These are phyloP conservation scores for Verticillium tricorpus DNA, from an alignment of 2,329 filamentous ascomycete genomes.

Conservation along the genomic window DNA sequence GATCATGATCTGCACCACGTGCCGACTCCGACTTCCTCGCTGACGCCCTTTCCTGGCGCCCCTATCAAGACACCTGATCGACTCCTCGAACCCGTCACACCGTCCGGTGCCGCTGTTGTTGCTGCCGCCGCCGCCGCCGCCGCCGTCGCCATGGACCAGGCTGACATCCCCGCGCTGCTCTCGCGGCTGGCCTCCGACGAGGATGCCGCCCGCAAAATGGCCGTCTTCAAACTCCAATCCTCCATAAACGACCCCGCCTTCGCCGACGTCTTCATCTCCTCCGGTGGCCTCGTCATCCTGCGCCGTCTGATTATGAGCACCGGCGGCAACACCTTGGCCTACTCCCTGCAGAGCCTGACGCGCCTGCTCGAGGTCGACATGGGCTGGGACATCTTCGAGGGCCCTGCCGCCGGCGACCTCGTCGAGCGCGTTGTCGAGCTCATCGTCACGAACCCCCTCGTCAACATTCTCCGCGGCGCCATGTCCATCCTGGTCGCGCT, in stretches of 20 bases:
- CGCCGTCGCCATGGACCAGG: slow-evolving; percentile 52
- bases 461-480: slow-evolving; percentile 93
- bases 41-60: slow-evolving; percentile 6
- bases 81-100: background rate
- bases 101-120: background rate
- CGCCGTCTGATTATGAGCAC: slow-evolving; percentile 79
- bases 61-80: background rate
- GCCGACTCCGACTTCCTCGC: slow-evolving; percentile 2
- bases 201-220: slow-evolving; percentile 96
- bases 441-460: slow-evolving; percentile 89
- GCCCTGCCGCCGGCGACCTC: slow-evolving; percentile 57
- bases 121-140: background rate
- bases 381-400: slow-evolving; percentile 87
- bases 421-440: slow-evolving; percentile 80
- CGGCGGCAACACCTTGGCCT: slow-evolving; percentile 90
- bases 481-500: slow-evolving; percentile 96
- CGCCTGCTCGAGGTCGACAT: slow-evolving; percentile 92
- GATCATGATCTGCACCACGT: background rate
- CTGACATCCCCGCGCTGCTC: slow-evolving; percentile 61
- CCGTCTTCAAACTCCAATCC: slow-evolving; percentile 94
- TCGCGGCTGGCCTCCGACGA: slow-evolving; percentile 64
- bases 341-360: slow-evolving; percentile 84
- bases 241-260: slow-evolving; percentile 95
- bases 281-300: slow-evolving; percentile 77
- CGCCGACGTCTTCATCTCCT: slow-evolving; percentile 91